phyloP scores from a whole-genome alignment of 1,139 yeast genomes.

The Hyphopichia buzzinii region DNA sequence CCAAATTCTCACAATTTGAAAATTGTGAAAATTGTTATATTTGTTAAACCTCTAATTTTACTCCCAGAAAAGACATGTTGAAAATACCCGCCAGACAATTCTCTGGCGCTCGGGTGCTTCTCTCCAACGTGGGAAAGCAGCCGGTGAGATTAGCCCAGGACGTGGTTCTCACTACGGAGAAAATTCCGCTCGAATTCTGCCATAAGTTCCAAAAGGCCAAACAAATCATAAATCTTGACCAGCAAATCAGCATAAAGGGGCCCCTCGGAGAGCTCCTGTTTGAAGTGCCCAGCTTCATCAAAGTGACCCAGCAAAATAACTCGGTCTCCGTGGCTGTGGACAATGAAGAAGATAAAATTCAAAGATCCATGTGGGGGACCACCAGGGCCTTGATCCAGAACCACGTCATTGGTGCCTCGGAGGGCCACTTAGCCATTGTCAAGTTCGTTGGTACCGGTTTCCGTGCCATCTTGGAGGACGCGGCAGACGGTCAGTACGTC shows the following conservation, averaged over 20 bases:
- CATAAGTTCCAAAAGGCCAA: conserved; percentile 71
- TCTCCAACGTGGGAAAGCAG: conserved; percentile 43
- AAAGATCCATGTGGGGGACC: conserved; percentile 95
- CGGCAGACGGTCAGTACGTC: conserved; percentile 55
- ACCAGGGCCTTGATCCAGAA: conserved; percentile 76
- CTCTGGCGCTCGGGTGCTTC: conserved; percentile 22
- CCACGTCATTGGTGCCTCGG: conserved; percentile 81
- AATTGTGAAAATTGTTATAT: too few species aligned
- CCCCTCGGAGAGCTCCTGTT: conserved; percentile 72
- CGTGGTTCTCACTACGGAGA: conserved; percentile 33
- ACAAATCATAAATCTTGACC: conserved; percentile 55
- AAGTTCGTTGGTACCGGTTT: conserved; percentile 97
- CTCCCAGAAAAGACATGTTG: too few species aligned
- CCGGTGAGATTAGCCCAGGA: conserved; percentile 35
- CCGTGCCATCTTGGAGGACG: conserved; percentile 71
- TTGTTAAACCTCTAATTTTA: too few species aligned
- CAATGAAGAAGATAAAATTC: conserved; percentile 60
- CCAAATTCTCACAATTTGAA: too few species aligned
- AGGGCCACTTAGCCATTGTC: conserved; percentile 85
- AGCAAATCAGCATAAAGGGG: conserved; percentile 67
- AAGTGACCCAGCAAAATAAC: conserved; percentile 31
- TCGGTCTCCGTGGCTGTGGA: conserved; percentile 54
- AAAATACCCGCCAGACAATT: too few species aligned
- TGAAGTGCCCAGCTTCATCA: conserved; percentile 72
- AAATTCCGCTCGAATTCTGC: conserved; percentile 42